Evolutionary conservation across 257 asterid genomes (phyloP).

Genomic region (Nicotiana noctiflora): DNA sequence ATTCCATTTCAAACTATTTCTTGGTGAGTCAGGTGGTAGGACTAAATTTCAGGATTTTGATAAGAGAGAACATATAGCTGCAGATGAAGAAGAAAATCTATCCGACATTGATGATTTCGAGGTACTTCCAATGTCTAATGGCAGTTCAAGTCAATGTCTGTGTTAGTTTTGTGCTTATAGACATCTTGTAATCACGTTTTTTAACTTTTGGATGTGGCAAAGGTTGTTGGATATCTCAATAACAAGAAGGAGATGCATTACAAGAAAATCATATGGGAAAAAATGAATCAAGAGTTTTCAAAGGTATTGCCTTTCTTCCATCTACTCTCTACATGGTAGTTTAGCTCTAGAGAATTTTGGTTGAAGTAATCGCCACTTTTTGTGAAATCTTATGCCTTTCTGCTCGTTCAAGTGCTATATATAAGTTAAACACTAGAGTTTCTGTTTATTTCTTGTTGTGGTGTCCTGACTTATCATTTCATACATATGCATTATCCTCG

Average conservation of each 20-base stretch:
- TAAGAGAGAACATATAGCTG: constrained; percentile 12
- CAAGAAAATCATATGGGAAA: constrained; percentile 61
- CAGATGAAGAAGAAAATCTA: constrained; percentile 20
- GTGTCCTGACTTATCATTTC: neutral
- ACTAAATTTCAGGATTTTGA: constrained; percentile 8
- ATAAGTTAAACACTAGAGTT: neutral
- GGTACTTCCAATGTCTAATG: constrained; percentile 22
- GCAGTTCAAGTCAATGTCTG: neutral
- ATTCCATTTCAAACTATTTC: neutral
- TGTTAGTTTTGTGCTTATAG: constrained; percentile 1
- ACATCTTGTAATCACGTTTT: neutral
- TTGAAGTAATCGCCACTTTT: neutral
- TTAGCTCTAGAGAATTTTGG: neutral
- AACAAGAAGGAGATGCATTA: constrained; percentile 36
- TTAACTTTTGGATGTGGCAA: neutral
- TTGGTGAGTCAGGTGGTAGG: constrained; percentile 26
- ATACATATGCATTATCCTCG: neutral
- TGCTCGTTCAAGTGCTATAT: neutral
- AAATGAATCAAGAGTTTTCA: constrained; percentile 25
- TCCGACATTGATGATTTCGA: constrained; percentile 54
- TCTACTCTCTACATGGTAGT: neutral
- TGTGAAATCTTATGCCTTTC: neutral
- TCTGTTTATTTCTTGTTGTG: neutral
- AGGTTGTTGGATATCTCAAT: constrained; percentile 52
- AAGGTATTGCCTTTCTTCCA: constrained; percentile 29